Conservation (phyloP, 495 filamentous ascomycete genomes). For the Tuber melanosporum region DNA sequence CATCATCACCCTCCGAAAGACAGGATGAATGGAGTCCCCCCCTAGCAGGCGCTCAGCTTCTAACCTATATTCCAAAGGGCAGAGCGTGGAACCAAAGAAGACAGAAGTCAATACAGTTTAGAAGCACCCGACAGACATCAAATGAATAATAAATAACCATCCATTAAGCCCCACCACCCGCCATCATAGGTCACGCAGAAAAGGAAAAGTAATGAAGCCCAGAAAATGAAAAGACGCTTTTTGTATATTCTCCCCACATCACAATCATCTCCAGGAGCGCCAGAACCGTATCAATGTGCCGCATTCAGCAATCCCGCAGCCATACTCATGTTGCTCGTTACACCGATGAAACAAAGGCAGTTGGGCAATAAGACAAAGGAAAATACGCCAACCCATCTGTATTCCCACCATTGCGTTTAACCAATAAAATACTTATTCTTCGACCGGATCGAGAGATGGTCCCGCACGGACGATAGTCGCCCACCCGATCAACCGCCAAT, state of each 20-base stretch:
- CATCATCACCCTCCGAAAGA: not conserved
- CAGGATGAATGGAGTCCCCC: not conserved
- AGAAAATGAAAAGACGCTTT: not conserved
- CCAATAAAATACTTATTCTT: slow-evolving; percentile 16
- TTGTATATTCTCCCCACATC: slow-evolving; percentile 2
- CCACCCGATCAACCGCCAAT: slow-evolving; percentile 98
- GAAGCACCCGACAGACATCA: not conserved
- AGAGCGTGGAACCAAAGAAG: not conserved
- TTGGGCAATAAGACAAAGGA: not conserved
- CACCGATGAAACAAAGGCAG: not conserved
- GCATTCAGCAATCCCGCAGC: not conserved
- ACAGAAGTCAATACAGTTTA: not conserved
- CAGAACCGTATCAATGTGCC: not conserved
- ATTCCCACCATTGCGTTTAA: not conserved
- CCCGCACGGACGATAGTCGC: slow-evolving; percentile 65
- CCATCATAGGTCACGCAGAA: not conserved
- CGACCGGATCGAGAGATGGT: slow-evolving; percentile 32
- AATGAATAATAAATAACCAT: not conserved
- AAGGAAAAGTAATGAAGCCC: not conserved
- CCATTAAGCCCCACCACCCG: not conserved
- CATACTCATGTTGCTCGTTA: not conserved
- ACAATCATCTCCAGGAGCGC: not conserved
- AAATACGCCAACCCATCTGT: not conserved
- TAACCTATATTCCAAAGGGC: not conserved
- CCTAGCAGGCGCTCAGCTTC: not conserved